Base-by-base conservation (phyloP, 2,329 filamentous ascomycete genomes). In the Dothistroma pini region DNA sequence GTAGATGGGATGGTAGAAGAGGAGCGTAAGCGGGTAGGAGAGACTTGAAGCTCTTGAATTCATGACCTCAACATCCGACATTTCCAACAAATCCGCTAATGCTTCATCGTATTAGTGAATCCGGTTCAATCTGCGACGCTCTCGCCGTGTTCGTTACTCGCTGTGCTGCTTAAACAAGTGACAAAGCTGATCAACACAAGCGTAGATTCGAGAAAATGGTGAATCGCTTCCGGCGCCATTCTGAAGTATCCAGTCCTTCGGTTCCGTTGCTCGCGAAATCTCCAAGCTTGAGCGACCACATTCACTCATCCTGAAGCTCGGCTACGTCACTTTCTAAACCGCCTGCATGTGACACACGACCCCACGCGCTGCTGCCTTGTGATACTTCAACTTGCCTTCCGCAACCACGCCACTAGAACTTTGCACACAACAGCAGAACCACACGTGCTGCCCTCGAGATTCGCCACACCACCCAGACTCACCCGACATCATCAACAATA, bases 1-100 rank as follows among this genome's bases (percentile, higher is more conserved):
- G 83, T 97, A 52, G 95, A 99, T 78, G 81, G 48, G 34, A 10
- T 71, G 57, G 62, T 71, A 5, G 71, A 71, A 58, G 65, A 65
- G 44, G 67, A 70, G 56, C 62, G 66, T 44, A 69, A 68, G 63
- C 54, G 57, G 1, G 48, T 29, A 11, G 35, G 47, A 29, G 49
- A n/a, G 32, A 21, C 41, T 9, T 44, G 41, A 54, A 10, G 32
- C 29, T 21, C 50, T 31, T 29, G 50, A 29, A 31, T 31, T 11
- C 11, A 32, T 32, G 25, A 22, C 50, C 25, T 29, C 25, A 6
- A 2, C 25, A 6, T 29, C 25, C 25, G 25, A 29, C 25, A 2
- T 29, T 29, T 29, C 25, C 25, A 29, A 29, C 25, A 29, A 6
- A 29, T 3, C 6, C 25, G 25, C 25, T 29, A 6, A 29, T 29